Evolutionary conservation across 1,284 basidiomycete species (phyloP), one percentile per base, ranked within the genome.

Genomic region (Hemileia vastatrix): DNA sequence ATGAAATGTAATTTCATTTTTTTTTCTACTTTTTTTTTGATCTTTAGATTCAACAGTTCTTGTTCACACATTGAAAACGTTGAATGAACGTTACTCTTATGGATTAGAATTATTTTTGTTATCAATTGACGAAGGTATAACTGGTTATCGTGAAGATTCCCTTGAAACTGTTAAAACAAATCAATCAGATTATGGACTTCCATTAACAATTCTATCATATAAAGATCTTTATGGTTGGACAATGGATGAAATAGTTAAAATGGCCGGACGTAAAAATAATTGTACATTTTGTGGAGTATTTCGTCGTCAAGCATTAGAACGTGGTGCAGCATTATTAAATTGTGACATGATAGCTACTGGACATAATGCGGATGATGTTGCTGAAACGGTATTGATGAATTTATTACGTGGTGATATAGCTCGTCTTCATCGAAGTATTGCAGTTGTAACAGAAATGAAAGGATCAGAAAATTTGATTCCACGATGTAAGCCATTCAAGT

Each of bases 261-360:
- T 91, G 72, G 85, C 96, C 23, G 94, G 94, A n/a, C 85, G 85
- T 77, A 93, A 92, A 80, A 97, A 96, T 73, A 98, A 98, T 72
- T 98, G 94, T 77, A 98, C 94, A 0, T 98, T 96, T 76, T 98
- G 94, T 74, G 94, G 94, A 23, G 94, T 98, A 1, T 98, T 98
- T 72, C 81, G 94, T 53, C 81, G 94, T 44, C 95, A 98, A 76
- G 94, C 95, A 2, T 82, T 98, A 15, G 94, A 98, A 77, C 82
- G 94, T 63, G 94, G 94, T 0, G 94, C 94, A 1, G 84, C 88
- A 1, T 83, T 86, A 72, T 79, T 98, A 32, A 81, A 84, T 27
- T 91, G 97, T 5, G 91, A 96, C 70, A 94, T 97, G 74, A 96
- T 98, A 65, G 92, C 98, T 1, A 98, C 94, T 0, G 94, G 94